Evolutionary conservation across 2,329 filamentous ascomycete species (phyloP), one percentile per base, ranked within the genome.

Genomic region (Aspergillus candidus): DNA sequence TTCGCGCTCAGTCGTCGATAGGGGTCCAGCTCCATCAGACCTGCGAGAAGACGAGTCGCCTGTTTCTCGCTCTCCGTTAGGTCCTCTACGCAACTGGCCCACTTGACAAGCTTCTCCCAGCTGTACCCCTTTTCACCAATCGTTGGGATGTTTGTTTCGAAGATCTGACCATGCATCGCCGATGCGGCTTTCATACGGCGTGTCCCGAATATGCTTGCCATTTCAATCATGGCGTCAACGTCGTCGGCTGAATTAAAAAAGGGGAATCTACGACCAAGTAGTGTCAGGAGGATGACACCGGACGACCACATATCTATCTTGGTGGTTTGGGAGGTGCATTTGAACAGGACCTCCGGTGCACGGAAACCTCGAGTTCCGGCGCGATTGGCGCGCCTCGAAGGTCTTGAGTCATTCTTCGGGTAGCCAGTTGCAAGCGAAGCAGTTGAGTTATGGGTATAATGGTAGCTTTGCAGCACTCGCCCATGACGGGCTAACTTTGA

Each of bases 181-280:
- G 88, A 88, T 3, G 85, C 86, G 30, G 79, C 74, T 60, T 84
- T 86, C 91, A 98, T 97, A 46, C 83, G 82, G 61, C 79, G 83
- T 34, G 77, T 77, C 39, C 93, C 93, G 63, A 97, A 96, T 48
- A 98, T 94, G 46, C 88, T 94, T 31, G 90, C 87, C 54, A 98
- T 94, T 67, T 98, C 93, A 54, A 98, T 91, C 78, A 96, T 85
- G 40, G 93, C 93, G 61, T 98, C 93, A 38, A 98, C 86, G 58
- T 98, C 93, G 64, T 98, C 93, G n/a, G 89, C 85, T 36, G 88
- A 94, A 69, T 98, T 96, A 76, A 98, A 98, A 69, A 98, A 98
- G 1, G 93, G 93, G 58, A 98, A 98, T 4, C 93, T 83, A 44
- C 86, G 85, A 33, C 87, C 91, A 11, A 98, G 74, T 51, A 98